Base-by-base conservation (phyloP, 306 rosid genomes). In the Casuarina equisetifolia region DNA sequence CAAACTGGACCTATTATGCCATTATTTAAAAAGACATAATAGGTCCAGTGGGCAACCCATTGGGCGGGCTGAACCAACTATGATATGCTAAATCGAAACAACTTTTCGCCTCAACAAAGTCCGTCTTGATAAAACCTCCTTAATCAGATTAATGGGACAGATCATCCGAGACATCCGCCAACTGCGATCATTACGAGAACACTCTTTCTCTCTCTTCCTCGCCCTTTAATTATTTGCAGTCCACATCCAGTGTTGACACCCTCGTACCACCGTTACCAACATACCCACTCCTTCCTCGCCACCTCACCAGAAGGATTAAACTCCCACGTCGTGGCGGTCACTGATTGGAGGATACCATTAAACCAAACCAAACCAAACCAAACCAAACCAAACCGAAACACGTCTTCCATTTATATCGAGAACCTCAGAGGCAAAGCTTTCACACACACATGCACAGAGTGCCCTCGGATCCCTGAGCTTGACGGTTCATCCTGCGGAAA, bases 161-260 rank as follows among this genome's bases (percentile, higher is more conserved):
- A 78, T 83, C 84, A 63, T 51, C 84, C 79, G 79, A 83, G 53
- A 76, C 80, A 74, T 7, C 38, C 53, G 73, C 7, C 50, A 48
- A 62, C 71, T 9, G 74, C 39, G 67, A 64, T 51, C 19, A 10
- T 58, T 40, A 40, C 0, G 36, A 53, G 40, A 16, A 62, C 79
- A 70, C 54, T 63, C 52, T 42, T 44, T 52, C 32, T 52, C 75
- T 3, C 74, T 62, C 10, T 40, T 15, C 20, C 45, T 10, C 3
- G 1, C 55, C 57, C 44, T 10, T 13, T 43, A 11, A 36, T 42
- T 2, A 38, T 20, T 25, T 9, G 15, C n/a, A 69, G 62, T 63
- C 58, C 25, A 42, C 44, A 72, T 82, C 75, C 51, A 19, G 69
- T 74, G 70, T 54, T 5, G 55, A 72, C n/a, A 42, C 0, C 9